Evolutionary conservation across 1,139 yeast species (phyloP).

Genomic region (Pichia sp.): DNA sequence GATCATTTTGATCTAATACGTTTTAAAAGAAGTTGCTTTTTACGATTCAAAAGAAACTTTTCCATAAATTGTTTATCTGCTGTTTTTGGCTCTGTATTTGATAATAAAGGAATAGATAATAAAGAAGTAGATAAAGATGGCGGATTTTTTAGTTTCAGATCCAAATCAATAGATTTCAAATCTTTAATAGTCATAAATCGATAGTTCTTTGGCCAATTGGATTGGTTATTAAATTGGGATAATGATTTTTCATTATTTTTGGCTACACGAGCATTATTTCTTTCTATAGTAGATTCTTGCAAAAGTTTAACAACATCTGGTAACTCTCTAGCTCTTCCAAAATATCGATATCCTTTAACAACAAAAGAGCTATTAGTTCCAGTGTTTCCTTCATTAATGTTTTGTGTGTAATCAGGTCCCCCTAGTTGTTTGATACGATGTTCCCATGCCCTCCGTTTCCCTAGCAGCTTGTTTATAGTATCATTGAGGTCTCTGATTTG

Average conservation of each 20-base stretch:
- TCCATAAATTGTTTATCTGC: no score
- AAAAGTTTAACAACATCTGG: constrained; percentile 64
- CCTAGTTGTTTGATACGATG: constrained; percentile 61
- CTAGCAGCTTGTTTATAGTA: constrained; percentile 59
- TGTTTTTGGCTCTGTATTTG: no score
- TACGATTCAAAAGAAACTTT: no score
- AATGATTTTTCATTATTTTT: neutral
- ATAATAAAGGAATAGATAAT: no score
- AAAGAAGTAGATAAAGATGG: no score
- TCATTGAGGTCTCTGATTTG: constrained; percentile 74
- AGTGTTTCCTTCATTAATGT: constrained; percentile 5
- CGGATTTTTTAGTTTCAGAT: no score
- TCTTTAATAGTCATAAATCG: no score
- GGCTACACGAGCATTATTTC: neutral
- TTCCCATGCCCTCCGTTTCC: constrained; percentile 75
- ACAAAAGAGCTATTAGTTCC: constrained; percentile 16
- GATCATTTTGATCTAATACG: no score
- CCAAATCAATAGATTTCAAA: no score
- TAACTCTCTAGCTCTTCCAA: constrained; percentile 77
- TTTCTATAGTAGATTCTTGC: constrained; percentile 33
- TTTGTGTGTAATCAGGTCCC: constrained; percentile 47
- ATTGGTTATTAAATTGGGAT: neutral
- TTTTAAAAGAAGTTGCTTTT: no score
- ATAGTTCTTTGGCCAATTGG: constrained; percentile 9
- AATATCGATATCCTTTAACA: constrained; percentile 60